phyloP scores from a whole-genome alignment of 495 filamentous ascomycete species.

The Xylaria grammica region DNA sequence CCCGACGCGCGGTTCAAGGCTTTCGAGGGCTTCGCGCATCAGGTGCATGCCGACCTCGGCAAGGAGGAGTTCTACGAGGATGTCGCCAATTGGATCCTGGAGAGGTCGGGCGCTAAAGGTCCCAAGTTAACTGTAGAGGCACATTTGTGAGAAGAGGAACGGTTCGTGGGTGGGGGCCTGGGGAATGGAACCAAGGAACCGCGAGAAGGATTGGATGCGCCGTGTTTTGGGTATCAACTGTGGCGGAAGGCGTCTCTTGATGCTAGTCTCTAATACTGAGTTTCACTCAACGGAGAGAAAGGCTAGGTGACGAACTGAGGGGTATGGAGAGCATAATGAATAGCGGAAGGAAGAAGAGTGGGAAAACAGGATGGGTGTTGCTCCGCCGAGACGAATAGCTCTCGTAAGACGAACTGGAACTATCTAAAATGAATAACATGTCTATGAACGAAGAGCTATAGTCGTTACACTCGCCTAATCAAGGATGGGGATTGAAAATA shows the following conservation, averaged over 20 bases:
- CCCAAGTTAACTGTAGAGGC: not conserved
- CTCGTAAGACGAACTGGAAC: too few species aligned
- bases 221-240: not conserved
- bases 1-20: slow-evolving; percentile 70
- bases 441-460: too few species aligned
- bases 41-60: slow-evolving; percentile 72
- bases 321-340: too few species aligned
- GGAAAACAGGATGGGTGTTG: too few species aligned
- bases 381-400: too few species aligned
- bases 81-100: slow-evolving; percentile 76
- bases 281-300: not conserved
- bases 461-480: too few species aligned
- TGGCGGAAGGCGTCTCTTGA: not conserved
- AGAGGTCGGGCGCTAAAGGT: slow-evolving; percentile 35
- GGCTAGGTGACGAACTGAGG: too few species aligned
- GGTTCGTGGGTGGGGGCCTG: not conserved
- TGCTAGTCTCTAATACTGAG: not conserved
- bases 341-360: too few species aligned
- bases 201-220: not conserved
- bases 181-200: not conserved
- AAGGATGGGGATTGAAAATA: too few species aligned
- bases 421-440: too few species aligned
- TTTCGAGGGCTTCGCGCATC: slow-evolving; percentile 82
- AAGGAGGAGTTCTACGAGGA: slow-evolving; percentile 70
- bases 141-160: slow-evolving; percentile 8